Percentiles rank a stretch among this genome's conserved stretches.
Conservation (phyloP, 2,329 filamentous ascomycete genomes). For the Penicillium freii region DNA sequence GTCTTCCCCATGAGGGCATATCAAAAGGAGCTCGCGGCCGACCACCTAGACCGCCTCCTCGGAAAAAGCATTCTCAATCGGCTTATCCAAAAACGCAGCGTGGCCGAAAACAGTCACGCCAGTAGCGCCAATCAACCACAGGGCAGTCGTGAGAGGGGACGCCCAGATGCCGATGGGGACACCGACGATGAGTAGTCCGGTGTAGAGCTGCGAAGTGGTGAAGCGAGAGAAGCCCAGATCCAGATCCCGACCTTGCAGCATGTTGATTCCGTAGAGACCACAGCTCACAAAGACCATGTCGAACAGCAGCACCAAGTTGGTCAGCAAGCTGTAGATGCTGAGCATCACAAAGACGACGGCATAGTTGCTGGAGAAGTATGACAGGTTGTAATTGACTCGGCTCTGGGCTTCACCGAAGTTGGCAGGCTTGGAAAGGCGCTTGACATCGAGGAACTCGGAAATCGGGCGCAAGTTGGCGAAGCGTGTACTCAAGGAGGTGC, state of each 20-base stretch:
- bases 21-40: constrained; percentile 95
- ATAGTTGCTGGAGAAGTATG: constrained; percentile 99
- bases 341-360: constrained; percentile 90
- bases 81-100: constrained; percentile 94
- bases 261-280: constrained; percentile 89
- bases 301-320: constrained; percentile 82
- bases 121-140: constrained; percentile 95
- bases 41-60: constrained; percentile 99
- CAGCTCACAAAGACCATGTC: constrained; percentile 84
- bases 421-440: constrained; percentile 88
- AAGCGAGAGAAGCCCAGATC: constrained; percentile 79
- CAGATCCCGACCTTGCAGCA: constrained; percentile 82
- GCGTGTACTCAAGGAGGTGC: constrained; percentile 72
- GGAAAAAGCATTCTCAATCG: constrained; percentile 99
- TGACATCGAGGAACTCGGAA: constrained; percentile 92
- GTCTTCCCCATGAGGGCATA: constrained; percentile 99
- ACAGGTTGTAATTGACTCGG: constrained; percentile 93
- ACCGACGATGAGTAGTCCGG: constrained; percentile 74
- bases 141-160: constrained; percentile 76
- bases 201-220: constrained; percentile 92
- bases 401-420: constrained; percentile 90
- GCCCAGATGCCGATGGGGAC: constrained; percentile 83
- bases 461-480: constrained; percentile 91
- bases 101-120: constrained; percentile 93
- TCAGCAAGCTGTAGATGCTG: constrained; percentile 90